Evolutionary conservation across 176 grass and related monocot species (phyloP), one percentile per base, ranked within the genome.

Genomic region (Themeda triandra): DNA sequence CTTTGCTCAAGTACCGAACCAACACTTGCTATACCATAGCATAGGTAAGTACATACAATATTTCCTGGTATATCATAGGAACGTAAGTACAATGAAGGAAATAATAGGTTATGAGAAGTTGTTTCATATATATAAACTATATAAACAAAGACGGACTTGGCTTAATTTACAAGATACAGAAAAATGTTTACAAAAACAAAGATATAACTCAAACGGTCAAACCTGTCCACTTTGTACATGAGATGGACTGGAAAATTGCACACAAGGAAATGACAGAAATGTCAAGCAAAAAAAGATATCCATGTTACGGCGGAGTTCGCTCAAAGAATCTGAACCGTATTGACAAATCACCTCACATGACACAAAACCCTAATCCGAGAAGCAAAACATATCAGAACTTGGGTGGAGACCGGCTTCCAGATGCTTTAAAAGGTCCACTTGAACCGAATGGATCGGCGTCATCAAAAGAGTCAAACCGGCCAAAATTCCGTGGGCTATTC

Each of bases 391-490:
- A 84, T 90, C 80, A 88, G 83, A 95, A 95, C 41, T 90, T 89
- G 19, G 87, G 66, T 13, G 89, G 86, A n/a, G 89, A 96, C 58
- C 83, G 75, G 46, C 66, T 86, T 49, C 86, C 90, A 18, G 96
- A 96, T 79, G 96, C 91, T 71, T 94, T 99, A 21, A 99, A 99
- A 51, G 96, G 96, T 31, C 89, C 96, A 27, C 87, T 94, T 17
- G 96, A 92, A 71, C 96, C 96, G 40, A 99, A 99, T 2, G 96
- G 96, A 54, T 99, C 96, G 0, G 91, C 77, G 40, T 99, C 96
- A 80, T 99, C 96, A 60, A 99, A 99, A 37, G 93, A 99, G 75
- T 99, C 96, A n/a, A 99, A 99, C 14, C 83, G 91, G 53, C 93
- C 91, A 11, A 91, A 83, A 83, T 96, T 86, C 72, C 44, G 83